Percentiles rank a stretch among this genome's conserved stretches.
phyloP scores from a whole-genome alignment of 2,329 filamentous ascomycete genomes.

The Sporothrix sp. region DNA sequence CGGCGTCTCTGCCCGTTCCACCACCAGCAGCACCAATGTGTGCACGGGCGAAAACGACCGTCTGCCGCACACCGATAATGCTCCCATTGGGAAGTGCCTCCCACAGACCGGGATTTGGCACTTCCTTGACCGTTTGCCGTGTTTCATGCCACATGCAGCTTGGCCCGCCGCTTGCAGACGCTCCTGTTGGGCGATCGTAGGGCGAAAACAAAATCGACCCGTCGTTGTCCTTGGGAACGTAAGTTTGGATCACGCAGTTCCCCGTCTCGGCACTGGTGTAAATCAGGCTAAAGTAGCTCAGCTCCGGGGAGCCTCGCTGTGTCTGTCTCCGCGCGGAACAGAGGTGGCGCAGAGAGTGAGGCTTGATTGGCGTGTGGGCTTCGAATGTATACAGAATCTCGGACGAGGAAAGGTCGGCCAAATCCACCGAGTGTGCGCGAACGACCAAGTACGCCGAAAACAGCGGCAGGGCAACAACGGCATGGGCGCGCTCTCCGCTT shows the following conservation, averaged over 20 bases:
- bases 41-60: slow-evolving; percentile 8
- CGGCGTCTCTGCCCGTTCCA: not conserved
- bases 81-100: slow-evolving; percentile 50
- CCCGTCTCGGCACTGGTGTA: slow-evolving; percentile 51
- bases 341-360: slow-evolving; percentile 50
- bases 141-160: slow-evolving; percentile 44
- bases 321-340: slow-evolving; percentile 43
- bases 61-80: slow-evolving; percentile 51
- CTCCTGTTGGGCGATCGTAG: slow-evolving; percentile 28
- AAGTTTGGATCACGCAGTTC: slow-evolving; percentile 56
- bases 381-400: slow-evolving; percentile 52
- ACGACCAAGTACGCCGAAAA: slow-evolving; percentile 53
- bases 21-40: not conserved
- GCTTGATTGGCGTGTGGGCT: slow-evolving; percentile 44
- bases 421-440: slow-evolving; percentile 44
- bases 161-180: slow-evolving; percentile 25
- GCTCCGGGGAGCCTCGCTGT: slow-evolving; percentile 43
- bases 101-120: slow-evolving; percentile 58
- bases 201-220: slow-evolving; percentile 51
- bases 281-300: slow-evolving; percentile 54
- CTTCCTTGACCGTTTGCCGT: slow-evolving; percentile 39
- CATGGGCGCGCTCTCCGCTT: slow-evolving; percentile 38
- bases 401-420: slow-evolving; percentile 50
- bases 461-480: slow-evolving; percentile 48
- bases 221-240: slow-evolving; percentile 42